Base-by-base conservation (phyloP, 306 rosid species). In the Fragaria iinumae region DNA sequence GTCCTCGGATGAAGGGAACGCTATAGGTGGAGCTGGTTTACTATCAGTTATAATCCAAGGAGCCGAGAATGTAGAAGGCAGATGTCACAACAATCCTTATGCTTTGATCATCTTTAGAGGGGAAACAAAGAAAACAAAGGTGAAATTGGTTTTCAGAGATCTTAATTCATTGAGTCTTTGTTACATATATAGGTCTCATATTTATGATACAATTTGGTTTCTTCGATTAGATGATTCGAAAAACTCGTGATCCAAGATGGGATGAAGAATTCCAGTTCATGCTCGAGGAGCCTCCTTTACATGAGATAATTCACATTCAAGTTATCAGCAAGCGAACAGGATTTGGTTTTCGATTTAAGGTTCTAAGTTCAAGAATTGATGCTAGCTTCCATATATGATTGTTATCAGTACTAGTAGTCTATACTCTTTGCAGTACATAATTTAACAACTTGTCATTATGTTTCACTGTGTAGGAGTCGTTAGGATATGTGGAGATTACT, bases 1-100 rank as follows among this genome's bases (percentile, higher is more conserved):
- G 56, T 39, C 69, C 77, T 87, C 91, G 1, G 90, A 87, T 32
- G 88, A 83, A 41, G 69, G 27, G 25, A 36, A 14, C 39, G 83
- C 75, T 16, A 80, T 75, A 65, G 81, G 72, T 29, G 90, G 97
- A 59, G 96, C 91, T 53, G 99, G 99, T 67, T 86, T 92, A 80
- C 93, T 95, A 71, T 88, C 91, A 13, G 85, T 95, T 62, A n/a
- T 81, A 23, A 81, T 95, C 69, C 91, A 81, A 29, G 93, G 85
- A 70, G 99, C 97, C 39, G 90, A 90, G 75, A 88, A 92, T 63
- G 96, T 95, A 50, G 99, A 95, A 75, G 99, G 97, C 69, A 79
- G 81, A 27, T 88, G 73, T 69, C 97, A 92, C 86, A 92, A 82
- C 85, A 95, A 95, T 80, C 99, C 97, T 43, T 89, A 60, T 79